Conservation (phyloP, 1,284 basidiomycete species). For the Ceratobasidium sp. region DNA sequence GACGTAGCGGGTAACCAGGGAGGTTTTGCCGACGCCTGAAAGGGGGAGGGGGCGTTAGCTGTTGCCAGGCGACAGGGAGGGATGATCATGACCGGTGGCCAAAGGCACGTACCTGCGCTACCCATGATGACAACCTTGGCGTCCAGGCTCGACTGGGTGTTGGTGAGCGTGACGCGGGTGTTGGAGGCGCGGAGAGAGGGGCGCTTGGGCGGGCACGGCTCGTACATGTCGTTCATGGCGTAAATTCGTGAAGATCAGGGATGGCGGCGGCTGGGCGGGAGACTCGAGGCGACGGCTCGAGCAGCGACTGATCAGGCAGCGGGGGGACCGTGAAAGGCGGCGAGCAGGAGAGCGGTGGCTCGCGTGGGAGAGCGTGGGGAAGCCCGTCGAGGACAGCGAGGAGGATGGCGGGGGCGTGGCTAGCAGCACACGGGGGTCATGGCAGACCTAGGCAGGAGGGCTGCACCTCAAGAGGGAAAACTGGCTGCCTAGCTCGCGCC, state of each 20-base stretch:
- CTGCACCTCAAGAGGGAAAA: neutral
- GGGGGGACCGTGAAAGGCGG: neutral
- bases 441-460: slow-evolving; percentile 9
- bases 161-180: slow-evolving; percentile 14
- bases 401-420: neutral
- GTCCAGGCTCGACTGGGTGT: slow-evolving; percentile 68
- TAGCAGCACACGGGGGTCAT: slow-evolving; percentile 33
- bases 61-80: neutral
- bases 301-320: too few relatives aligned
- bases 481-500: neutral
- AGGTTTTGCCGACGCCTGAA: slow-evolving; percentile 92
- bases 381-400: neutral
- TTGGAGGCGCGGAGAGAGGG: slow-evolving; percentile 15
- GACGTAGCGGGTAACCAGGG: slow-evolving; percentile 90
- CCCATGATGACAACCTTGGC: slow-evolving; percentile 98
- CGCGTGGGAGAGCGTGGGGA: neutral
- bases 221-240: slow-evolving; percentile 39
- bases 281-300: neutral
- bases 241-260: neutral
- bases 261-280: neutral
- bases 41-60: neutral
- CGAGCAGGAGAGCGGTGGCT: neutral
- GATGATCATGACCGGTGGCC: neutral
- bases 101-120: slow-evolving; percentile 75
- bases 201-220: slow-evolving; percentile 8